Percentiles rank a stretch among this genome's conserved stretches.
Evolutionary conservation across 352 stramenopile genomes (phyloP).

Genomic region (Phytopythium vexans): DNA sequence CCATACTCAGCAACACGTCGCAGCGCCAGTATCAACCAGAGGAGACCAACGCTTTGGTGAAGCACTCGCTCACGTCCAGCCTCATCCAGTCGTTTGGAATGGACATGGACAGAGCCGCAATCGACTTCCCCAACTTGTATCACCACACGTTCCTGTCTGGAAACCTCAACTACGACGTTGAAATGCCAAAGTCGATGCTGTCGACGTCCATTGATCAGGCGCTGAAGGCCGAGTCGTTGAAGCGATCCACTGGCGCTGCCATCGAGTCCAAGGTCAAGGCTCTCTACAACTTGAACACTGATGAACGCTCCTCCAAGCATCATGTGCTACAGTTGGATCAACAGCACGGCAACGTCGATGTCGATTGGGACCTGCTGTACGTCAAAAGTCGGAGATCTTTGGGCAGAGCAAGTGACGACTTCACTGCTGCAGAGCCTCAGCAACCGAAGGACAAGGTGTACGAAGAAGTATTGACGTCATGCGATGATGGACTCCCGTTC

Average conservation of each 20-base stretch:
- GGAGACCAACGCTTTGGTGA: slow-evolving; percentile 31
- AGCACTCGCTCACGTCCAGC: slow-evolving; percentile 54
- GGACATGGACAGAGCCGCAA: slow-evolving; percentile 62
- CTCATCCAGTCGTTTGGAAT: slow-evolving; percentile 82
- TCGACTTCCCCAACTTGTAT: slow-evolving; percentile 84
- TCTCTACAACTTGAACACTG: slow-evolving; percentile 13
- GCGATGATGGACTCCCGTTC: slow-evolving; percentile 57
- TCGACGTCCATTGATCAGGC: slow-evolving; percentile 57
- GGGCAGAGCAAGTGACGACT: slow-evolving; percentile 28
- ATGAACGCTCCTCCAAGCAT: slow-evolving; percentile 3
- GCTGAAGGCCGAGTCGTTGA: slow-evolving; percentile 68
- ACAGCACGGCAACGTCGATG: slow-evolving; percentile 30
- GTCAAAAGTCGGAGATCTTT: slow-evolving; percentile 41
- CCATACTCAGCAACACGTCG: slow-evolving; percentile 22
- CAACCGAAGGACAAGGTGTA: slow-evolving; percentile 33
- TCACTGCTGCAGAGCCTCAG: slow-evolving; percentile 15
- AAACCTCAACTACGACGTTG: slow-evolving; percentile 80
- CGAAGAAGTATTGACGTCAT: slow-evolving; percentile 46
- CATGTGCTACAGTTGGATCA: slow-evolving; percentile 1
- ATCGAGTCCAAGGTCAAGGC: slow-evolving; percentile 60
- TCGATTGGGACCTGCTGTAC: slow-evolving; percentile 50
- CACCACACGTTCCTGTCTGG: slow-evolving; percentile 81
- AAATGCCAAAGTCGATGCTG: slow-evolving; percentile 36
- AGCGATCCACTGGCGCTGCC: slow-evolving; percentile 49
- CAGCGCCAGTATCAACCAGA: slow-evolving; percentile 22